Base-by-base conservation (phyloP, 441 rosid species). In the Pelargonium citronellum region DNA sequence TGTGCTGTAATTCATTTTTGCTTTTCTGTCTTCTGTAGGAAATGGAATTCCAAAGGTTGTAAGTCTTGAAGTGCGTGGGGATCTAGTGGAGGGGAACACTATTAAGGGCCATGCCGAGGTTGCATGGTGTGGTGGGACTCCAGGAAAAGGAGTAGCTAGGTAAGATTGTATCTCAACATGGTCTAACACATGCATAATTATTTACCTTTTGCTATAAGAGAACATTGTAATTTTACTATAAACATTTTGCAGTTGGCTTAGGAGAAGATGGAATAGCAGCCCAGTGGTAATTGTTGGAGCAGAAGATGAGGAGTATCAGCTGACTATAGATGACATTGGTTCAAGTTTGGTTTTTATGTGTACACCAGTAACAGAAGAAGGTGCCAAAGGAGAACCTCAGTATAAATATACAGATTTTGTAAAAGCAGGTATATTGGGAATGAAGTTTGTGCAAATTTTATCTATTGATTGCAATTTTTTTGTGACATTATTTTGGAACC, bases 51-150 rank as follows among this genome's bases (percentile, higher is more conserved):
- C 99, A 68, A 95, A 92, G 86, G 98, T 86, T 85, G 85, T 87
- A 77, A 86, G 81, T 84, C 91, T 95, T 81, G 98, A 95, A 83
- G 89, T 95, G 68, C 77, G 55, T 2, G 99, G 99, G 51, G 95
- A 88, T 74, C 85, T 95, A 66, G 87, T 92, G 55, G 99, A 95
- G 80, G 99, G 98, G 74, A 88, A 85, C 73, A 65, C 78, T 64
- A 67, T 95, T 73, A 88, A 77, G 74, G 98, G 97, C 66, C 76
- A 78, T 68, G 93, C 90, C 72, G 82, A 84, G 79, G 88, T 95
- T 76, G 98, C 99, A 71, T 95, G 99, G 99, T 90, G 98, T 71
- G 98, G 99, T 71, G 99, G 97, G 75, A 88, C 88, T 74, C 98
- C 98, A 1, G 98, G 97, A 68, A 92, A 87, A 79, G 87, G 98